Evolutionary conservation across 441 rosid species (phyloP), one percentile per base, ranked within the genome.

Genomic region (Gossypium aridum): DNA sequence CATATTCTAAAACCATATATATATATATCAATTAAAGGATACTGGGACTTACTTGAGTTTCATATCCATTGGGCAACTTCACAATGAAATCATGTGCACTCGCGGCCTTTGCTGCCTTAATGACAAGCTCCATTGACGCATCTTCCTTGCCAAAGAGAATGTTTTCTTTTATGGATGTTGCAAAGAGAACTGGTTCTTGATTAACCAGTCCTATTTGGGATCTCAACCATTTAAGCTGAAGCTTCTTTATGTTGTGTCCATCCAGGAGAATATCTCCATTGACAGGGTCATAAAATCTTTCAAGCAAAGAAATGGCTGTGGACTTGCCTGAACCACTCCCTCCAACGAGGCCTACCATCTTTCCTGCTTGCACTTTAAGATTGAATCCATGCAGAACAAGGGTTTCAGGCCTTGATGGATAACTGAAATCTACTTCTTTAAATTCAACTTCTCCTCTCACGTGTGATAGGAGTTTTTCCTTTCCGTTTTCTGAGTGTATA

Each of bases 321-420:
- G 87, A 85, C 79, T 85, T 83, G 55, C 84, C 87, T 0, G 84
- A 85, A 51, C 89, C 89, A 57, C 85, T 83, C 43, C 80, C 81
- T 39, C 89, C 85, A 34, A 83, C 87, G 49, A 86, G 82, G 12
- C 84, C 87, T 4, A 82, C 72, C 2, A 73, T 80, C 71, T 22
- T 80, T 66, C 87, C 84, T 3, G 87, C 81, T 22, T 47, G 60
- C 31, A 83, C 77, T 71, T 67, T 75, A 39, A 86, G 83, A 79
- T 74, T 75, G 71, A 86, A 76, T 39, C 82, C 56, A 3, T 71
- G 75, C 10, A 83, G 77, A 57, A 82, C 66, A 51, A 59, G 76
- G 26, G 71, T 64, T 17, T 83, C 76, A 1, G 84, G 82, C 67
- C 87, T 72, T 0, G 84, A 78, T 2, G 84, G 89, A 65, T 86